Percentiles rank a stretch among this genome's conserved stretches.
These are phyloP conservation scores for Calophaca sinica DNA, from an alignment of 306 rosid species.

Conservation along the genomic window DNA sequence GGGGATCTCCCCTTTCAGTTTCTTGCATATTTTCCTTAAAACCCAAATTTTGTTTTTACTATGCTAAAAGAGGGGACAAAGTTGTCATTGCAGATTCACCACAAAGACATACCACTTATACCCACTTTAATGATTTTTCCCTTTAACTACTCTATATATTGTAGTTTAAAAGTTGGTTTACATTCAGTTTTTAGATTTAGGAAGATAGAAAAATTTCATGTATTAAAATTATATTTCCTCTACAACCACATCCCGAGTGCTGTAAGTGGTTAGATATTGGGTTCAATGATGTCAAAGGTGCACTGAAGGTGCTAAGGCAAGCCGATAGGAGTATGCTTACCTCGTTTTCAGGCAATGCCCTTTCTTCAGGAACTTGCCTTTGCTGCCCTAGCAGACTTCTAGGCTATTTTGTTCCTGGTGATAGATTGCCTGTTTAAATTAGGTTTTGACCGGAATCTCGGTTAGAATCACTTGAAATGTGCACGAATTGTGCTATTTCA, in stretches of 20 bases:
- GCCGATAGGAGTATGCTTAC: constrained; percentile 10
- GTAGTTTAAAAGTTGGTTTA: not conserved
- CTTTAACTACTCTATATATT: constrained; percentile 19
- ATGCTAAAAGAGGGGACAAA: constrained; percentile 8
- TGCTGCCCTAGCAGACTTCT: constrained; percentile 33
- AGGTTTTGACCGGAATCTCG: not conserved
- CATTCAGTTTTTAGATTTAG: constrained; percentile 17
- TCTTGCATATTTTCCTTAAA: constrained; percentile 22
- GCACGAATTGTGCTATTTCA: constrained; percentile 11
- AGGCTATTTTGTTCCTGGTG: not conserved
- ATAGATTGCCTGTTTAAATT: constrained; percentile 27
- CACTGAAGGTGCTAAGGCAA: constrained; percentile 18
- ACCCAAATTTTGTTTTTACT: constrained; percentile 12
- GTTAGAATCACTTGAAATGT: constrained; percentile 7
- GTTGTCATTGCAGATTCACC: constrained; percentile 25
- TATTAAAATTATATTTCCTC: constrained; percentile 17
- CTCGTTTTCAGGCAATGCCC: constrained; percentile 25
- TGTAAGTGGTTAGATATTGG: constrained; percentile 15
- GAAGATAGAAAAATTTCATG: not conserved
- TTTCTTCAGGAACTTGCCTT: not conserved
- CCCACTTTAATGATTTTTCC: not conserved
- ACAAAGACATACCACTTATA: constrained; percentile 10
- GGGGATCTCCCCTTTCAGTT: constrained; percentile 24
- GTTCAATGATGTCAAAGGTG: constrained; percentile 27
- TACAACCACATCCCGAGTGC: constrained; percentile 15